A percentile compares a stretch with the other conserved stretches of the same genome.
These are phyloP conservation scores for Bruguiera hainesii DNA, from an alignment of 441 rosid species.

Conservation along the genomic window DNA sequence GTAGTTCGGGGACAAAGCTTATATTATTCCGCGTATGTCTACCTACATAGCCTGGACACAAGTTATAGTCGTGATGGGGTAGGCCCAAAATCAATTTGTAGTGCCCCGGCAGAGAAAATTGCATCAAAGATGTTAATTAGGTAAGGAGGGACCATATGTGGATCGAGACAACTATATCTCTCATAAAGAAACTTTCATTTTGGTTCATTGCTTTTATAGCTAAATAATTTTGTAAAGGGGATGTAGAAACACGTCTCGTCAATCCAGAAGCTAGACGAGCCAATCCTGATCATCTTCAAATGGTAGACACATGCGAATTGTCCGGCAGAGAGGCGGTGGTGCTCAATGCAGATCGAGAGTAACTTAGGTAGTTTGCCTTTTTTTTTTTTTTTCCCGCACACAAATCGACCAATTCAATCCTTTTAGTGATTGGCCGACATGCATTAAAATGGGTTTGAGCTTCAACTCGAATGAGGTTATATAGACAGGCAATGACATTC, in stretches of 20 bases:
- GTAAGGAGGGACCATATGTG: conserved; percentile 12
- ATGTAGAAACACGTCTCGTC: neutral
- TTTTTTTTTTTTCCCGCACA: neutral
- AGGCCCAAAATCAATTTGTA: conserved; percentile 1
- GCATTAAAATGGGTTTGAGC: too few relatives aligned
- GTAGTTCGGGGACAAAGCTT: too few relatives aligned
- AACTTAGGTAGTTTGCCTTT: neutral
- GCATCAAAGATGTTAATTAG: neutral
- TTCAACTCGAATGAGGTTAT: too few relatives aligned
- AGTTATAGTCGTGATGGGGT: conserved; percentile 1
- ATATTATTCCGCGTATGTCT: neutral
- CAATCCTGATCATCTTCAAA: neutral
- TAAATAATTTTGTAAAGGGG: neutral
- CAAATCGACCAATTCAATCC: too few relatives aligned
- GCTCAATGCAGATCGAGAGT: conserved; percentile 5
- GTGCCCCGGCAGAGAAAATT: neutral
- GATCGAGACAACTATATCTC: neutral
- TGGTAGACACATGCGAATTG: neutral
- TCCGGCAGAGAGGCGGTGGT: conserved; percentile 20
- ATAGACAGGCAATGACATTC: too few relatives aligned
- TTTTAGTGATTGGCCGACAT: too few relatives aligned
- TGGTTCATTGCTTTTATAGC: too few relatives aligned
- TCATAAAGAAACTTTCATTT: neutral
- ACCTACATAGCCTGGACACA: neutral
- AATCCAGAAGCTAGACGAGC: neutral